Evolutionary conservation across 352 stramenopile genomes (phyloP).

Genomic region (Globisporangium yorkense): DNA sequence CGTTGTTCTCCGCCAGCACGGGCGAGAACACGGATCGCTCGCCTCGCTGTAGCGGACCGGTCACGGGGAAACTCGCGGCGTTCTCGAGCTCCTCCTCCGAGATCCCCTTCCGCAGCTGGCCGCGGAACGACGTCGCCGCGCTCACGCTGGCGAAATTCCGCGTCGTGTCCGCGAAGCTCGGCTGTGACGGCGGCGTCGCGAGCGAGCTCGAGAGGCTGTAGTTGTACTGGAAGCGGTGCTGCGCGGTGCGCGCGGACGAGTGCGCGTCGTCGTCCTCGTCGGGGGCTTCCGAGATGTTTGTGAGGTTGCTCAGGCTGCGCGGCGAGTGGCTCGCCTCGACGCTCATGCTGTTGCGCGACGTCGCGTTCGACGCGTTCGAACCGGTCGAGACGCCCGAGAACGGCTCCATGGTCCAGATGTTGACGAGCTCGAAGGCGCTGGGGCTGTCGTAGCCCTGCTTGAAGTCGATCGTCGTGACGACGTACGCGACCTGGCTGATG

Average conservation of each 20-base stretch:
- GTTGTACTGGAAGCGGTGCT: neutral
- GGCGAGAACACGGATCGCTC: conserved; percentile 62
- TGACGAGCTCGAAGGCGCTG: conserved; percentile 24
- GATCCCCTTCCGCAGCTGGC: conserved; percentile 24
- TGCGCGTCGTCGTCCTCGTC: conserved; percentile 11
- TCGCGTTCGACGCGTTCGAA: neutral
- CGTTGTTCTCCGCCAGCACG: conserved; percentile 38
- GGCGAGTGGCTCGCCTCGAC: conserved; percentile 20
- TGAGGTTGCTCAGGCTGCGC: conserved; percentile 14
- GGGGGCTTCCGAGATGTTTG: conserved; percentile 11
- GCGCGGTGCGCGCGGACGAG: neutral
- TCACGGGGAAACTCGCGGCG: conserved; percentile 40
- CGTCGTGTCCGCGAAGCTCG: neutral
- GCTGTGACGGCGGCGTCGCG: conserved; percentile 3
- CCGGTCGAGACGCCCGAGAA: conserved; percentile 6
- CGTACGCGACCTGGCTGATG: conserved; percentile 72
- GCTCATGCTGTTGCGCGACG: conserved; percentile 14
- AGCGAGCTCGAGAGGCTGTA: conserved; percentile 10
- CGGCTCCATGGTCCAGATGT: conserved; percentile 47
- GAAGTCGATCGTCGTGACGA: conserved; percentile 73
- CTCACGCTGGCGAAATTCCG: neutral
- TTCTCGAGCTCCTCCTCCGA: conserved; percentile 36
- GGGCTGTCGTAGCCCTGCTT: conserved; percentile 49
- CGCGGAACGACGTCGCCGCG: conserved; percentile 9
- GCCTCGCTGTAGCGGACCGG: conserved; percentile 26